Conservation (phyloP, 2,329 filamentous ascomycete genomes). For the Intubia oerlemansii region DNA sequence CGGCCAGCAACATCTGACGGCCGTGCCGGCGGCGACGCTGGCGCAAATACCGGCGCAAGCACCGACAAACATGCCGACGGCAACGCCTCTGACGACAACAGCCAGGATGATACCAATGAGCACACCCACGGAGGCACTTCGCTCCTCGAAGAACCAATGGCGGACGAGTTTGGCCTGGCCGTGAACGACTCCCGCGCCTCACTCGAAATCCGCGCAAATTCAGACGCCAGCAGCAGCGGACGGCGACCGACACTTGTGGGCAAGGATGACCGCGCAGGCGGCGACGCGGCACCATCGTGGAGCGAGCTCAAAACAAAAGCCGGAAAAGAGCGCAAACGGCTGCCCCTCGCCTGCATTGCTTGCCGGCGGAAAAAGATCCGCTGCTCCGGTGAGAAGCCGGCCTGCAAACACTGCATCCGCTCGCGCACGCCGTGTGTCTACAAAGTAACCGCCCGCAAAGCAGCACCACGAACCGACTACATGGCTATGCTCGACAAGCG, state of each 20-base stretch:
- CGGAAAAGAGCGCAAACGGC: constrained; percentile 81
- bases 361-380: constrained; percentile 95
- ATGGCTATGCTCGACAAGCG: constrained; percentile 98
- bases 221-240: constrained; percentile 12
- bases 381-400: constrained; percentile 92
- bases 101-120: constrained; percentile 18
- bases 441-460: constrained; percentile 88
- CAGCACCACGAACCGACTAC: constrained; percentile 85
- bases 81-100: constrained; percentile 27
- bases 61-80: no score
- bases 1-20: no score
- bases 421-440: constrained; percentile 93
- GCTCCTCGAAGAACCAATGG: constrained; percentile 28
- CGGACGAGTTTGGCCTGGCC: constrained; percentile 37
- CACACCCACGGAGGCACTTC: constrained; percentile 16
- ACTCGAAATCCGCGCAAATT: constrained; percentile 23
- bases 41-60: no score
- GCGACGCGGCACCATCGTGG: constrained; percentile 37
- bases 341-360: constrained; percentile 86
- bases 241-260: constrained; percentile 6
- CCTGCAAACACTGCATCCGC: constrained; percentile 86
- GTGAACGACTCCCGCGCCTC: constrained; percentile 25
- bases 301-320: constrained; percentile 77
- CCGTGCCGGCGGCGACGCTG: no score
- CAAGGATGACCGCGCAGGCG: constrained; percentile 36